Conservation (phyloP, 177 flowering plant genomes). For the Vitis hybrid region DNA sequence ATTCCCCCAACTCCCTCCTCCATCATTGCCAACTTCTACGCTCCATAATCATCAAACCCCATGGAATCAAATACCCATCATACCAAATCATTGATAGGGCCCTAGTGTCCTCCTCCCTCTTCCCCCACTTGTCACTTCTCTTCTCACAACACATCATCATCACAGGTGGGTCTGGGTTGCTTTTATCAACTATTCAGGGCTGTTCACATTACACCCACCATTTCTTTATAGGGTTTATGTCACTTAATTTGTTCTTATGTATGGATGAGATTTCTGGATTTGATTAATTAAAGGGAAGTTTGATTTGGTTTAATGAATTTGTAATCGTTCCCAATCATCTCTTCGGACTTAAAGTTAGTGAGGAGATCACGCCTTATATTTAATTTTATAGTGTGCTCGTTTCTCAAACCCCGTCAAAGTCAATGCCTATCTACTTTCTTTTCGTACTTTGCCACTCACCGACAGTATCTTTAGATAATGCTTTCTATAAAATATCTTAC, state of each 20-base stretch:
- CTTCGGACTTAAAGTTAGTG: slow-evolving; percentile 18
- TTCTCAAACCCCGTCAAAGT: slow-evolving; percentile 24
- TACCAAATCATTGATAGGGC: slow-evolving; percentile 62
- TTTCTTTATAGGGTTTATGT: background rate
- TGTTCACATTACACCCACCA: slow-evolving; percentile 16
- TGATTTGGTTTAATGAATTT: slow-evolving; percentile 13
- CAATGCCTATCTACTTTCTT: slow-evolving; percentile 36
- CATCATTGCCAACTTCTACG: slow-evolving; percentile 41
- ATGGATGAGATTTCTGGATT: slow-evolving; percentile 10
- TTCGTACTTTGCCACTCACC: slow-evolving; percentile 16
- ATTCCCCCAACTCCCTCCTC: slow-evolving; percentile 12
- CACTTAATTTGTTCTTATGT: background rate
- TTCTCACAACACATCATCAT: background rate
- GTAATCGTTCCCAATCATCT: slow-evolving; percentile 33
- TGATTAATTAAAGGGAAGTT: slow-evolving; percentile 1
- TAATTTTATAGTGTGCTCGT: background rate
- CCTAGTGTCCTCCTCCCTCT: slow-evolving; percentile 22
- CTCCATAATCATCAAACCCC: slow-evolving; percentile 35
- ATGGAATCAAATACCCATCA: slow-evolving; percentile 63
- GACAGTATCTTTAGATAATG: slow-evolving; percentile 15
- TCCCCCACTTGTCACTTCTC: slow-evolving; percentile 8
- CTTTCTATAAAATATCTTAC: background rate
- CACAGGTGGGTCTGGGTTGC: background rate
- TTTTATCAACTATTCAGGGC: background rate
- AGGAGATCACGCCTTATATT: background rate